Conservation (phyloP, 1,284 basidiomycete species). For the Fomitopsis pinicola region DNA sequence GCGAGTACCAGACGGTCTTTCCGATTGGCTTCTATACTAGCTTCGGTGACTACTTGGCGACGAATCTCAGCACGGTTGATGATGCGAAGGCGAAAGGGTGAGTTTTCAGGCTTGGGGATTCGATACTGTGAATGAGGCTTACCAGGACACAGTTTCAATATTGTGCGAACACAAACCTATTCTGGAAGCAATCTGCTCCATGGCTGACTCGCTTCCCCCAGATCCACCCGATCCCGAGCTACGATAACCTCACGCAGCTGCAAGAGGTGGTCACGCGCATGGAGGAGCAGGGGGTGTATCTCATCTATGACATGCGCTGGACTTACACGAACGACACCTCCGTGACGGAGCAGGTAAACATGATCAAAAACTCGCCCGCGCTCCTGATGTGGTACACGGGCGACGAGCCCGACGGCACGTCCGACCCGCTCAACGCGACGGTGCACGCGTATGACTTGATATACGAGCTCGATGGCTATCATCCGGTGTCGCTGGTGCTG, state of each 20-base stretch:
- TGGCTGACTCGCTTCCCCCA: conserved; percentile 14
- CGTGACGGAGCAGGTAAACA: conserved; percentile 63
- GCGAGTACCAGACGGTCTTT: conserved; percentile 55
- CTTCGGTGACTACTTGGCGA: conserved; percentile 55
- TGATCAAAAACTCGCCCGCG: conserved; percentile 60
- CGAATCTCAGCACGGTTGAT: conserved; percentile 52
- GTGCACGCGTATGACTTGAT: conserved; percentile 57
- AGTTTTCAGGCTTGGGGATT: conserved; percentile 13
- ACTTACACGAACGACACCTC: conserved; percentile 61
- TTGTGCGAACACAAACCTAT: conserved; percentile 17
- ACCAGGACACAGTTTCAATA: conserved; percentile 19
- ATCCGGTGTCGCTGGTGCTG: conserved; percentile 70
- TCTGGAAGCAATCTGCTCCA: too few relatives aligned
- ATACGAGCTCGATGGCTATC: conserved; percentile 65
- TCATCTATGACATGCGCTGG: conserved; percentile 78
- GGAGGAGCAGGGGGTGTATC: conserved; percentile 66
- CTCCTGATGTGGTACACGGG: conserved; percentile 75
- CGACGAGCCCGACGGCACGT: conserved; percentile 71
- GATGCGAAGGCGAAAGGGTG: conserved; percentile 62
- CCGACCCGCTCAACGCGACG: conserved; percentile 63
- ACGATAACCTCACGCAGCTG: conserved; percentile 52
- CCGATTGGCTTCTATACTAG: conserved; percentile 73
- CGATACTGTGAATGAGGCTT: background rate
- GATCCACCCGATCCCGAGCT: conserved; percentile 66
- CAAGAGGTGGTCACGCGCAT: conserved; percentile 60